These are phyloP conservation scores for Rubus parviflorus DNA, from an alignment of 306 rosid genomes.

Conservation along the genomic window DNA sequence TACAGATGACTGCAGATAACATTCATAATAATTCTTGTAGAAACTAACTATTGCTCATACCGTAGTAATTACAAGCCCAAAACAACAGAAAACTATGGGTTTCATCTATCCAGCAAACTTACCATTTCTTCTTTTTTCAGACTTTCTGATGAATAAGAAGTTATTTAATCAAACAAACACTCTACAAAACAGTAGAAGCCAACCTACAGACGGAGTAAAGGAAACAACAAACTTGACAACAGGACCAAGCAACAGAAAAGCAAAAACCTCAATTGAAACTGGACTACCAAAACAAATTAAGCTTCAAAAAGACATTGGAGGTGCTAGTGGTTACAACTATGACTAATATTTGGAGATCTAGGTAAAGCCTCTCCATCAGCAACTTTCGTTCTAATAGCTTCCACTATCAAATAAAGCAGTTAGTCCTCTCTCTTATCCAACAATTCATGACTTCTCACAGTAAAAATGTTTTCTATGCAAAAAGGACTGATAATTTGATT, in stretches of 20 bases:
- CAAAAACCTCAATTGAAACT: neutral
- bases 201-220: neutral
- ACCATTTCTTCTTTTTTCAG: neutral
- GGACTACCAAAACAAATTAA: neutral
- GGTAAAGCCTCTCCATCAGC: neutral
- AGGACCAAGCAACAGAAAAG: constrained; percentile 1
- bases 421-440: neutral
- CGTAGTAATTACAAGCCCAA: neutral
- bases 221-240: neutral
- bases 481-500: neutral
- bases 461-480: neutral
- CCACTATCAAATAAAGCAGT: neutral
- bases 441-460: neutral
- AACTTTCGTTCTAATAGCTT: neutral
- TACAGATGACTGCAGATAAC: neutral
- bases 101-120: neutral
- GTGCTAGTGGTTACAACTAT: neutral
- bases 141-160: neutral
- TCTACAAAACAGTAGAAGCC: neutral
- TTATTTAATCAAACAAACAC: neutral
- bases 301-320: neutral
- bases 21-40: neutral
- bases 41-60: neutral
- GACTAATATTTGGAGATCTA: neutral
- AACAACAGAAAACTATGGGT: neutral